Evolutionary conservation across 164 flowering plant species (phyloP), one percentile per base, ranked within the genome.

Genomic region (Liriodendron chinense): DNA sequence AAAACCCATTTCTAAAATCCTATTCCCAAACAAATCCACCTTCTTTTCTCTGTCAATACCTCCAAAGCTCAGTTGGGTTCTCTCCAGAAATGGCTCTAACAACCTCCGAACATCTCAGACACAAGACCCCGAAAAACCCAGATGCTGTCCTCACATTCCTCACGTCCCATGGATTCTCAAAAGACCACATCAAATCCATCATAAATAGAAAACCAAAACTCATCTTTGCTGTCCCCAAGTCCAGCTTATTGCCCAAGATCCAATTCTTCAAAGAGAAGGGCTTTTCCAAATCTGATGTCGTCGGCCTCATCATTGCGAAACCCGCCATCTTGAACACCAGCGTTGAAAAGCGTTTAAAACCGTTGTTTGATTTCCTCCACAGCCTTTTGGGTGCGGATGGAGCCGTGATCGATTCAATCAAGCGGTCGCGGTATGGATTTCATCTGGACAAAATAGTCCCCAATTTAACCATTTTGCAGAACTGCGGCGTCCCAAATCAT

Each of bases 1-100:
- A n/a, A n/a, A n/a, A n/a, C 69, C 69, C 69, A 67, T 67, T 10
- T 67, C 69, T 26, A 25, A 67, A 62, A 62, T 62, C n/a, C 23
- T n/a, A 20, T 4, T 18, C 9, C 53, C 53, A 9, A 48, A 4
- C 65, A n/a, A 18, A 62, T n/a, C 65, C n/a, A 20, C 22, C 65
- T 1, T 62, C 22, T 62, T 62, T 7, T 62, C 1, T 21, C n/a
- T 20, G 14, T 18, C n/a, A 62, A 18, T 62, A 18, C 7, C 65
- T 62, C 23, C 7, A 18, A 21, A 18, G 20, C 65, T 18, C 8
- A 62, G 14, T 20, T n/a, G 65, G 65, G 65, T 9, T 62, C 8
- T n/a, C 65, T 1, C 22, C 65, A 18, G 65, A 18, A 20, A 18
- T 7, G 22, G 65, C 25, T n/a, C 65, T 62, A 14, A 9, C n/a